Evolutionary conservation across 768 basidiomycete genomes (phyloP).

Genomic region (Trametes villosa): DNA sequence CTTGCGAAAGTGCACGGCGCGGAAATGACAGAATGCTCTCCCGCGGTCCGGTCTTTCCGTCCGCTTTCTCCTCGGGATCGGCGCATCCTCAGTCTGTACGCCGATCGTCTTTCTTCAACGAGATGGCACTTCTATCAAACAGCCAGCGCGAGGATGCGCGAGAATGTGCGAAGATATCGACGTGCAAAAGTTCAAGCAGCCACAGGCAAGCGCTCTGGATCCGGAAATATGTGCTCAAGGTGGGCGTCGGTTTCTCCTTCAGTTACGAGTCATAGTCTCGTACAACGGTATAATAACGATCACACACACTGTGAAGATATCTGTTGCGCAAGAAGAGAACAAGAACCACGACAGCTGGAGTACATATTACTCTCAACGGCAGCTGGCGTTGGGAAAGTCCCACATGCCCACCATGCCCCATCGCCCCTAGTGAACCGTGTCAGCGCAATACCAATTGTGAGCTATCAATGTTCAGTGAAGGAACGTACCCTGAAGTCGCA

Average conservation of each 20-base stretch:
- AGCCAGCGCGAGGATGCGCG: too few species aligned
- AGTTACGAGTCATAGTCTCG: too few species aligned
- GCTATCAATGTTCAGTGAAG: not conserved
- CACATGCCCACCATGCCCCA: conserved; percentile 24
- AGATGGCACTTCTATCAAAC: too few species aligned
- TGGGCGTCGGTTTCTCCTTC: too few species aligned
- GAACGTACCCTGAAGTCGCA: conserved; percentile 21
- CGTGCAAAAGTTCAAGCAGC: too few species aligned
- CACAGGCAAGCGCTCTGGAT: too few species aligned
- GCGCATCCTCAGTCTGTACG: not conserved
- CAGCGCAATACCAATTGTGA: not conserved
- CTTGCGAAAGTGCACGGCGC: conserved; percentile 23
- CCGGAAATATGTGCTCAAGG: too few species aligned
- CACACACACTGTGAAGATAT: too few species aligned
- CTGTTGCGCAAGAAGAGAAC: too few species aligned
- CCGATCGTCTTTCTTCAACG: not conserved
- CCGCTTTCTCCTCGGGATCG: conserved; percentile 12
- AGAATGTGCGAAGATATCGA: too few species aligned
- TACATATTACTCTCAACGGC: not conserved
- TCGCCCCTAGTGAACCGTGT: not conserved
- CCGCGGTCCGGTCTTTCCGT: not conserved
- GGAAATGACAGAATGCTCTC: conserved; percentile 11
- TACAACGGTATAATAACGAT: too few species aligned
- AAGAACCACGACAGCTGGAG: too few species aligned
- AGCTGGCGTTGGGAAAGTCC: conserved; percentile 8